A percentile compares a stretch with the other conserved stretches of the same genome.
These are phyloP conservation scores for Raphanus raphanistrum DNA, from an alignment of 345 rosid species.

Conservation along the genomic window DNA sequence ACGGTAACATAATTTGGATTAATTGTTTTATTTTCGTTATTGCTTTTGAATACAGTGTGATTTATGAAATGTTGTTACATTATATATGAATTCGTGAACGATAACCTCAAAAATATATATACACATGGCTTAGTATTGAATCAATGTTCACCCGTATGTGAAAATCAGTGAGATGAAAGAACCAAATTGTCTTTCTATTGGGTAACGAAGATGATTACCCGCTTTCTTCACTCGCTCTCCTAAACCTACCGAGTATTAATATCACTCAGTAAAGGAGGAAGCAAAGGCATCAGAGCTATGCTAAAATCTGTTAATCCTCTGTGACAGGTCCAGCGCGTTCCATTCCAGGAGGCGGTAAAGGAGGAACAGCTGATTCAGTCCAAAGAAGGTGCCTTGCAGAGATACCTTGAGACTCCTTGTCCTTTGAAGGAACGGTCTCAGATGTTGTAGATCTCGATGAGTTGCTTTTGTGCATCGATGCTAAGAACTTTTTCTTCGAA, in stretches of 20 bases:
- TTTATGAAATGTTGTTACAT: neutral
- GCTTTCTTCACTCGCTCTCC: slow-evolving; percentile 26
- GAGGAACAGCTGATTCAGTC: slow-evolving; percentile 65
- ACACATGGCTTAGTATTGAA: neutral
- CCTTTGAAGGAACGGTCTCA: slow-evolving; percentile 49
- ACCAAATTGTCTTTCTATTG: neutral
- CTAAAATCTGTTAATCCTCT: slow-evolving; percentile 28
- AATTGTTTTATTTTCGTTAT: neutral
- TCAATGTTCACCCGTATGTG: neutral
- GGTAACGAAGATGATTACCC: neutral
- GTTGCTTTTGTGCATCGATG: slow-evolving; percentile 49
- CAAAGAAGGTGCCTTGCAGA: slow-evolving; percentile 62
- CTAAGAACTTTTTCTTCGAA: slow-evolving; percentile 55
- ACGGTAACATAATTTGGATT: neutral
- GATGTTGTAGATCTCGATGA: slow-evolving; percentile 53
- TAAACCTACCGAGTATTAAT: slow-evolving; percentile 25
- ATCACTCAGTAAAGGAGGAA: slow-evolving; percentile 9
- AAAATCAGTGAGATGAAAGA: neutral
- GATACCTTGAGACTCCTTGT: slow-evolving; percentile 43
- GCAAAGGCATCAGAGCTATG: neutral
- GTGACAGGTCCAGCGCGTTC: slow-evolving; percentile 29
- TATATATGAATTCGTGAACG: neutral
- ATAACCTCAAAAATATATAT: neutral
- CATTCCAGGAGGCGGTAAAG: slow-evolving; percentile 66
- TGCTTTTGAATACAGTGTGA: too few relatives aligned